phyloP scores from a whole-genome alignment of 305 asterid species.

The Fraxinus albicans region DNA sequence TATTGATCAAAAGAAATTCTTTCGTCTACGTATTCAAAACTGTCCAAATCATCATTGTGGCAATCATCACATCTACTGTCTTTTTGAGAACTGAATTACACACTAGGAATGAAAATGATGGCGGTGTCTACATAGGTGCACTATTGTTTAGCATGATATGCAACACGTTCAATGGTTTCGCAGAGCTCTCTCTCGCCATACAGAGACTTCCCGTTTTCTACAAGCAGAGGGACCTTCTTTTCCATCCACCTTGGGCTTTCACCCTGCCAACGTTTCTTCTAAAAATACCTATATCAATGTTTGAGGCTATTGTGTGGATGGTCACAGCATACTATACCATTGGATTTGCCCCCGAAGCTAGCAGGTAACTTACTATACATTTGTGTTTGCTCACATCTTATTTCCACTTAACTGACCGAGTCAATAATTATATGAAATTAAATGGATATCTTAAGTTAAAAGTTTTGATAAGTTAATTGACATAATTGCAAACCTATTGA shows the following conservation, averaged over 20 bases:
- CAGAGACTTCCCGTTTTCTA: constrained; percentile 33
- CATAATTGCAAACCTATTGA: neutral
- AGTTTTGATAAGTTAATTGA: neutral
- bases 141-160: constrained; percentile 26
- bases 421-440: neutral
- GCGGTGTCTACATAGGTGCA: constrained; percentile 34
- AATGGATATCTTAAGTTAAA: neutral
- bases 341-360: constrained; percentile 39
- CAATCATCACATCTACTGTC: constrained; percentile 32
- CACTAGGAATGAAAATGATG: constrained; percentile 29
- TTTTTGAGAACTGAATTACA: constrained; percentile 30
- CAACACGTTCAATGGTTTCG: constrained; percentile 29
- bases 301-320: constrained; percentile 32
- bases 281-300: constrained; percentile 28
- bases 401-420: neutral
- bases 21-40: constrained; percentile 27
- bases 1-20: constrained; percentile 32
- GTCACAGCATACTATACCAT: constrained; percentile 30
- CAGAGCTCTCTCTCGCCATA: constrained; percentile 38
- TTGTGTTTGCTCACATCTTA: neutral
- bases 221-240: constrained; percentile 35
- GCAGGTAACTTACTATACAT: constrained; percentile 25
- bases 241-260: constrained; percentile 42
- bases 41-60: constrained; percentile 29
- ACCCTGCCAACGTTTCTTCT: constrained; percentile 34